Conservation (phyloP, 805 yeast genomes). For the Starmerella vaccinii region DNA sequence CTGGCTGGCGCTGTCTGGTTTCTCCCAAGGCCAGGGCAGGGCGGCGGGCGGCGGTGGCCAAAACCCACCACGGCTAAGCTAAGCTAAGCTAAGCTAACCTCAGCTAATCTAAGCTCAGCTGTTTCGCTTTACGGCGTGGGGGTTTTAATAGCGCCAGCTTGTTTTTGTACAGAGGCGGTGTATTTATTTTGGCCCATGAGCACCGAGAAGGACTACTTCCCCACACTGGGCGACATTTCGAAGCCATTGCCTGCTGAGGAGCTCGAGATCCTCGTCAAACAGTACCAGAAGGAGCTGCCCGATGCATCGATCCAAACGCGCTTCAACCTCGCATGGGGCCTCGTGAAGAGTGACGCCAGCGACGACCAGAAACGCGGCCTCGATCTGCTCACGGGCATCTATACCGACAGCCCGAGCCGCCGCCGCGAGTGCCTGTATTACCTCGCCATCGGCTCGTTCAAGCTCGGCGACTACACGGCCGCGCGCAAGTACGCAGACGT, state of each 20-base stretch:
- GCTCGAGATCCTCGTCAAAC: conserved; percentile 61
- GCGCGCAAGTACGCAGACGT: conserved; percentile 80
- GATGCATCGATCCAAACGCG: conserved; percentile 69
- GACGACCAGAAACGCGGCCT: conserved; percentile 72
- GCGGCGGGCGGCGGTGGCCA: too few species aligned
- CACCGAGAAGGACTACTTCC: conserved; percentile 17
- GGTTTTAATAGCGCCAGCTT: too few species aligned
- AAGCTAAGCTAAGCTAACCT: too few species aligned
- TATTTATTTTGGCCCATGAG: too few species aligned
- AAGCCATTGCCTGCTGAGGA: conserved; percentile 61
- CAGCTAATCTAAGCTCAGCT: too few species aligned
- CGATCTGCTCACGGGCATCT: conserved; percentile 47
- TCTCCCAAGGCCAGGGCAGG: not conserved
- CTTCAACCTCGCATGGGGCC: conserved; percentile 95
- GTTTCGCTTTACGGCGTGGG: too few species aligned
- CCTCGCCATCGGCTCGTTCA: conserved; percentile 75
- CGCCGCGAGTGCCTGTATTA: conserved; percentile 86
- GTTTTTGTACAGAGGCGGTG: too few species aligned
- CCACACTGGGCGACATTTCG: conserved; percentile 23
- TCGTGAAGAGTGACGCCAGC: conserved; percentile 57
- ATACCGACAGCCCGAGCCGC: conserved; percentile 67
- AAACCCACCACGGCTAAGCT: too few species aligned
- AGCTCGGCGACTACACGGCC: conserved; percentile 75
- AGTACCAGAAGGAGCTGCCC: conserved; percentile 72
- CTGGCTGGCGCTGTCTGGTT: too few species aligned